Evolutionary conservation across 148 eudicot genomes (phyloP), one percentile per base, ranked within the genome.

Genomic region (Rhododendron vialii): DNA sequence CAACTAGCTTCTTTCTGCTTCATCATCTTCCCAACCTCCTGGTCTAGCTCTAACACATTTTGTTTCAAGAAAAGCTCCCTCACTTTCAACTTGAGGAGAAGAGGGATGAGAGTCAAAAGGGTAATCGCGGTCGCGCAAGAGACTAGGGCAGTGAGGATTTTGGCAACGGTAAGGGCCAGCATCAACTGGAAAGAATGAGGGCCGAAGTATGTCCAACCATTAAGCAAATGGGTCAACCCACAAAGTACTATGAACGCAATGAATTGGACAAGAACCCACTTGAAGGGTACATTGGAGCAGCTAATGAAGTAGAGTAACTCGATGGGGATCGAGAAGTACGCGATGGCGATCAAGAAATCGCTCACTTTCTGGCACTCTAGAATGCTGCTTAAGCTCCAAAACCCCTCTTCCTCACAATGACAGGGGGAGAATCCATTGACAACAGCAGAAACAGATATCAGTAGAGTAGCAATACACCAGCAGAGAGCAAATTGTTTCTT

Each of bases 211-310:
- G 99, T 94, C 99, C 98, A 96, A 24, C 96, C 94, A 82, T 94
- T 96, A 47, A 96, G 92, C 88, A 96, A 90, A 95, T 96, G 99
- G 26, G 99, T 96, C 93, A 94, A 90, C 33, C 99, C 99, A 89
- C 98, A 95, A 35, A 96, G 95, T 24, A 95, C 98, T 85, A 96
- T 96, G 92, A 96, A 96, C 33, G 94, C 92, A 59, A 94, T 93
- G 90, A 95, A 96, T 38, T 94, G 90, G 65, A 95, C 86, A 1
- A 96, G 92, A 2, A 96, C 99, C 99, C 98, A 96, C 89, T 93
- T 96, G 88, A 94, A 95, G 5, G 99, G 99, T 0, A 96, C 81
- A 84, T 90, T 93, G 6, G 99, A 95, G 87, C 99, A 96, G 88
- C 96, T 96, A 48, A 96, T 89, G 87, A 96, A 95, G 91, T 95